A percentile compares a stretch with the other conserved stretches of the same genome.
These are phyloP conservation scores for Jaenimonas drosophilae DNA, from an alignment of 208 protist genomes.

Conservation along the genomic window DNA sequence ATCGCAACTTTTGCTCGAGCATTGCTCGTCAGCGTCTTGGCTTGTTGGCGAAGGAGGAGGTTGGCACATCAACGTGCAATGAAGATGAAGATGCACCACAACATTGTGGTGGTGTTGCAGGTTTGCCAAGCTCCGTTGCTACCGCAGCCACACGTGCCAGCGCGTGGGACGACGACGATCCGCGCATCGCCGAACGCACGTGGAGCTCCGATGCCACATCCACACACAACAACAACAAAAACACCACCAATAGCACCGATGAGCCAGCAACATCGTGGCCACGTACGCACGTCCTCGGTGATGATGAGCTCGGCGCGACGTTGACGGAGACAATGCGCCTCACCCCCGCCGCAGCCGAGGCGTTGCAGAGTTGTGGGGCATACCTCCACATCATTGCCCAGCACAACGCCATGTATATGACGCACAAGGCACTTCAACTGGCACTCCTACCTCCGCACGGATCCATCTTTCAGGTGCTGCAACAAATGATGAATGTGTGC, in stretches of 20 bases:
- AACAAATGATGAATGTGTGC: conserved; percentile 52
- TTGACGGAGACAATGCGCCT: conserved; percentile 9
- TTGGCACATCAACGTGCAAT: conserved; percentile 1
- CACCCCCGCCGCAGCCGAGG: conserved; percentile 17
- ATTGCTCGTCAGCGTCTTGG: background rate
- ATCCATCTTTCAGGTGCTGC: conserved; percentile 35
- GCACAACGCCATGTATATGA: conserved; percentile 46
- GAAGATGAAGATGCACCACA: conserved; percentile 3
- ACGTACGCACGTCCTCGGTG: no score
- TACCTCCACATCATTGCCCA: conserved; percentile 53
- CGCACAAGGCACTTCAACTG: conserved; percentile 77
- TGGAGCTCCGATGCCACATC: no score
- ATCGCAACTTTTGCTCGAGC: no score
- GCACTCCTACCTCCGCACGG: conserved; percentile 64
- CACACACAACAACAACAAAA: no score
- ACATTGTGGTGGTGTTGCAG: no score
- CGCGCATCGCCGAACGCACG: no score
- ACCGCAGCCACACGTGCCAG: no score
- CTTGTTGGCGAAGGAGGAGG: background rate
- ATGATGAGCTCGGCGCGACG: no score
- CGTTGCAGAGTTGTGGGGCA: conserved; percentile 33
- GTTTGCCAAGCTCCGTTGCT: no score
- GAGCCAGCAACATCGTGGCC: no score
- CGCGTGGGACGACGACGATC: background rate
- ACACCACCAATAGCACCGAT: no score